A percentile compares a stretch with the other conserved stretches of the same genome.
These are phyloP conservation scores for Xylariaceae sp. DNA, from an alignment of 2,329 filamentous ascomycete species.

Conservation along the genomic window DNA sequence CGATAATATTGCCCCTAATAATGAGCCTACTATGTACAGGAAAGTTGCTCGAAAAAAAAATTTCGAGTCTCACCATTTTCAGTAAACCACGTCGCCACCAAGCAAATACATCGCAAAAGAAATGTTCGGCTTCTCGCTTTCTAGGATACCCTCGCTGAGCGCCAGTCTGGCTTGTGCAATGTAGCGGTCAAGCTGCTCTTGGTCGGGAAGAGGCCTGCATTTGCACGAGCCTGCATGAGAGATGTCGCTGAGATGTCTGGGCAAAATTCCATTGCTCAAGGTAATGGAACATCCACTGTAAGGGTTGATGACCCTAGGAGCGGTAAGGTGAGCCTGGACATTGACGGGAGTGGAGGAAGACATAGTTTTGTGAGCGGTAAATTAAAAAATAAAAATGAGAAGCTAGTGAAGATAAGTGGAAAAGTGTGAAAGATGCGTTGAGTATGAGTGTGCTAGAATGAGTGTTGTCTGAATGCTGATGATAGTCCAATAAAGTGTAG, in stretches of 20 bases:
- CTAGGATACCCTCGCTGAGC: slow-evolving; percentile 12
- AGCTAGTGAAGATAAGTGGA: not conserved
- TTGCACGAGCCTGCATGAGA: slow-evolving; percentile 13
- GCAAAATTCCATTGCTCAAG: not conserved
- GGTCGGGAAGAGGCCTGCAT: slow-evolving; percentile 13
- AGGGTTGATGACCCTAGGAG: not conserved
- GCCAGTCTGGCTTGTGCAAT: slow-evolving; percentile 11
- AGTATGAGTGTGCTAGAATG: no score
- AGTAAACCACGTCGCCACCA: slow-evolving; percentile 14
- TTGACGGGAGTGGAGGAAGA: not conserved
- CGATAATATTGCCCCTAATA: no score
- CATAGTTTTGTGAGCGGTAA: not conserved
- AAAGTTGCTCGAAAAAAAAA: no score
- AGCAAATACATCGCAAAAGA: slow-evolving; percentile 21
- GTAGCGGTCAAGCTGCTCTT: slow-evolving; percentile 4
- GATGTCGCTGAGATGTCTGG: not conserved
- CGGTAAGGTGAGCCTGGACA: not conserved
- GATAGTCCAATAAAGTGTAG: no score
- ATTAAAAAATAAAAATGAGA: not conserved
- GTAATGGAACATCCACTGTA: not conserved
- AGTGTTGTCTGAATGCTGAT: no score
- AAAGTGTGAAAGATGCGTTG: no score
- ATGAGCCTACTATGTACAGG: no score
- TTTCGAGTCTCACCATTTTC: not conserved
- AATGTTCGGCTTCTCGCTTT: slow-evolving; percentile 19